Evolutionary conservation across 2,329 filamentous ascomycete species (phyloP).

Genomic region (Aspergillus texensis): DNA sequence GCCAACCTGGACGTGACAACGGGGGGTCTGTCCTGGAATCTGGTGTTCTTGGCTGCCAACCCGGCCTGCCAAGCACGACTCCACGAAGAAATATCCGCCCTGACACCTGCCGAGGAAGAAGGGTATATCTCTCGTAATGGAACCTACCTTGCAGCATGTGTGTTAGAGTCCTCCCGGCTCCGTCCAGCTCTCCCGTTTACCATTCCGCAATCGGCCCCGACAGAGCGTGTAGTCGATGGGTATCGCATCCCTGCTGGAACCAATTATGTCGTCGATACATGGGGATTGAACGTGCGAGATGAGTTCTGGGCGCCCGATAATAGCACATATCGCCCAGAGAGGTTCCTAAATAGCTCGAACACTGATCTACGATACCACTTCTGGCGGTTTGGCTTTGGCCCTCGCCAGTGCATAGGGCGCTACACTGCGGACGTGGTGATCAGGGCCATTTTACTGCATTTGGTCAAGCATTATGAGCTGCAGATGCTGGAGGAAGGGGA

Average conservation of each 20-base stretch:
- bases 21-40: conserved; percentile 47
- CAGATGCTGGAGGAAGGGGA: conserved; percentile 2
- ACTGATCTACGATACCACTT: conserved; percentile 37
- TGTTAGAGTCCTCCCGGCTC: conserved; percentile 46
- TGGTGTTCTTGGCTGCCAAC: conserved; percentile 46
- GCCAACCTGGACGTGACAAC: conserved; percentile 53
- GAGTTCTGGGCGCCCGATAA: conserved; percentile 44
- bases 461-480: conserved; percentile 14
- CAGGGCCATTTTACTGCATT: conserved; percentile 18
- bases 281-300: conserved; percentile 3
- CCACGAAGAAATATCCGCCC: conserved; percentile 6
- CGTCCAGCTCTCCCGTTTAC: conserved; percentile 46
- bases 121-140: conserved; percentile 30
- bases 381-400: conserved; percentile 53
- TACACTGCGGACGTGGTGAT: conserved; percentile 45
- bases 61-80: conserved; percentile 35
- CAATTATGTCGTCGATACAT: conserved; percentile 24
- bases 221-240: conserved; percentile 34
- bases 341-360: conserved; percentile 15
- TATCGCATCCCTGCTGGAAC: conserved; percentile 42
- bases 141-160: conserved; percentile 36
- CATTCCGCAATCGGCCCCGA: conserved; percentile 45
- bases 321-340: conserved; percentile 36
- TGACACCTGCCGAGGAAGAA: background rate
- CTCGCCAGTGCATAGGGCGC: conserved; percentile 48